Evolutionary conservation across 768 basidiomycete species (phyloP), one percentile per base, ranked within the genome.

Genomic region (Clitopilus passeckerianus): DNA sequence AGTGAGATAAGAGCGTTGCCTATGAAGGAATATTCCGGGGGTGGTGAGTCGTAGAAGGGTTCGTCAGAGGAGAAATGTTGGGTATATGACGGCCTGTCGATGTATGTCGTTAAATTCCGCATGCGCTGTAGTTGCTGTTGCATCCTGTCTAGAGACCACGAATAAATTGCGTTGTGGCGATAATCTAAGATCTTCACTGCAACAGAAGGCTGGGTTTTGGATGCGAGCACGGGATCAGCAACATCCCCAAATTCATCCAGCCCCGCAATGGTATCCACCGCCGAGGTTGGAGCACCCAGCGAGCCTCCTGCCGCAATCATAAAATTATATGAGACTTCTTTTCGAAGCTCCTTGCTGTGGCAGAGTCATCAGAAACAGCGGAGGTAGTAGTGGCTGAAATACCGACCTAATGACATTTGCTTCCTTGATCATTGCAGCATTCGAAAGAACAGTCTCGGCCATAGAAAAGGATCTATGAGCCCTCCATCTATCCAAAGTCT

Each of bases 11-110:
- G 74, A 0, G 91, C 89, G 65, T 91, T 90, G 59, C 95, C 97
- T 58, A 99, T 87, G 71, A 95, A 96, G 6, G 94, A 96, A 71
- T 91, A 95, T 64, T 90, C 86, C 6, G 93, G 91, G 1, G 93
- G 86, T 2, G 91, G 90, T 34, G 83, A 83, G 69, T 96, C 90
- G 72, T 91, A 95, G 76, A 98, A 99, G 1, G 93, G 90, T 73
- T 93, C 93, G 63, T 95, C 90, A 14, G 89, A 87, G 30, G 92
- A 91, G 75, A 98, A 97, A 72, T 98, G 96, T 63, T 89, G 90
- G 9, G 93, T 91, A 72, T 95, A 96, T 3, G 90, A 91, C 6
- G 96, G 97, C 52, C 91, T 87, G 71, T 94, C 91, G 63, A 94
- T 90, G 69, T 95, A 93, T 23, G 87, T 86, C 6, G 90, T 91